Evolutionary conservation across 352 stramenopile species (phyloP).

Genomic region (Globisporangium takayamanum): DNA sequence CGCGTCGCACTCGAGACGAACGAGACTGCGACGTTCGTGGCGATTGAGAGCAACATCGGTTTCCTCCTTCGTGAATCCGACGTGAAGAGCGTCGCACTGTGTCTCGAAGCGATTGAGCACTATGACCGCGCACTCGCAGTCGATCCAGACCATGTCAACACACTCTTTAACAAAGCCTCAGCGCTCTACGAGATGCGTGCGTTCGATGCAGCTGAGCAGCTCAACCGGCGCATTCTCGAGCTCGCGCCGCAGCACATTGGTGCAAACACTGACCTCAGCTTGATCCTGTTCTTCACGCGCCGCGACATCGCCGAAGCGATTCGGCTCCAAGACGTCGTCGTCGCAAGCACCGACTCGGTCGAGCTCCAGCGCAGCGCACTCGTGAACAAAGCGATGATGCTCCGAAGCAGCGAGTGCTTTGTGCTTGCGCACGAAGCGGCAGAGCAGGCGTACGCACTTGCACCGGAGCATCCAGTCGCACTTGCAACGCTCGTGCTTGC

Average conservation of each 20-base stretch:
- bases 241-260: slow-evolving; percentile 32
- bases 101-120: slow-evolving; percentile 42
- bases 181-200: slow-evolving; percentile 35
- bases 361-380: slow-evolving; percentile 24
- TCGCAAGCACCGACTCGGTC: slow-evolving; percentile 14
- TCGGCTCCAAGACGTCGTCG: slow-evolving; percentile 35
- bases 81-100: slow-evolving; percentile 28
- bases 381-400: slow-evolving; percentile 73
- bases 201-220: slow-evolving; percentile 24
- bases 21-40: slow-evolving; percentile 31
- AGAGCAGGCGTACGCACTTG: slow-evolving; percentile 12
- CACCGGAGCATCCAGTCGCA: slow-evolving; percentile 24
- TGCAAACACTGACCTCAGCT: slow-evolving; percentile 34
- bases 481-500: slow-evolving; percentile 47
- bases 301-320: slow-evolving; percentile 32
- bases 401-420: slow-evolving; percentile 38
- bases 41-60: slow-evolving; percentile 76
- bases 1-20: slow-evolving; percentile 21
- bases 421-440: slow-evolving; percentile 41
- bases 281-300: slow-evolving; percentile 13
- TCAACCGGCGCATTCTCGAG: slow-evolving; percentile 34
- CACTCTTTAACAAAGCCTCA: slow-evolving; percentile 72
- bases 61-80: slow-evolving; percentile 31
- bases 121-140: slow-evolving; percentile 49
- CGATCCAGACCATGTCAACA: slow-evolving; percentile 27